Evolutionary conservation across 306 rosid species (phyloP).

Genomic region (Spatholobus suberectus): DNA sequence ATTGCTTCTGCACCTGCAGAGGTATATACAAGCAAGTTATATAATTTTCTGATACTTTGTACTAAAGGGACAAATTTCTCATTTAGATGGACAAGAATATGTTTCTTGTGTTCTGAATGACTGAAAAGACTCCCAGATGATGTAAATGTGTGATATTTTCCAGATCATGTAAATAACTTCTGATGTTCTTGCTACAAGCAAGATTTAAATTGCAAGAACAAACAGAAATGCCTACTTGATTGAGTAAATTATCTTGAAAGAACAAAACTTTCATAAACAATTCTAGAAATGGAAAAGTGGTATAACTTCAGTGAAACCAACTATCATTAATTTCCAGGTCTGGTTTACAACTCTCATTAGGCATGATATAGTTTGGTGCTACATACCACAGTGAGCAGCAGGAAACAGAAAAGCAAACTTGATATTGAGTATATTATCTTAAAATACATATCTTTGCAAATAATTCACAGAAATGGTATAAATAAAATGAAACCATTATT

Average conservation of each 20-base stretch:
- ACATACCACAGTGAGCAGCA: too few species aligned
- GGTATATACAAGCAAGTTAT: constrained; percentile 38
- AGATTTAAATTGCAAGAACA: constrained; percentile 3
- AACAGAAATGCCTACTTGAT: constrained; percentile 6
- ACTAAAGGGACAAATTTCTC: constrained; percentile 27
- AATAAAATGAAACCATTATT: neutral
- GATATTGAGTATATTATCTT: neutral
- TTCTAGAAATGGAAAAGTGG: neutral
- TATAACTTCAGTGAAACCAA: constrained; percentile 12
- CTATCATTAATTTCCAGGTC: neutral
- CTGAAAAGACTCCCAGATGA: neutral
- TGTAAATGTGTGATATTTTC: neutral
- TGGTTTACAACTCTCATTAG: neutral
- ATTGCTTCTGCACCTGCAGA: constrained; percentile 92
- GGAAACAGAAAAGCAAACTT: too few species aligned
- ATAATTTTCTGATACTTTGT: neutral
- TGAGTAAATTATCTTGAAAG: neutral
- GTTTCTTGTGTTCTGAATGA: neutral
- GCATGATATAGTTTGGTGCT: neutral
- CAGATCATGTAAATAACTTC: constrained; percentile 3
- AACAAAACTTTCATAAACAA: neutral
- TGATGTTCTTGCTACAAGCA: neutral
- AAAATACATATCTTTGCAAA: neutral
- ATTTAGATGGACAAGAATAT: constrained; percentile 8
- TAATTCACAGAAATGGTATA: neutral